Evolutionary conservation across 148 eudicot species (phyloP).

Genomic region (Linanthus parryae): DNA sequence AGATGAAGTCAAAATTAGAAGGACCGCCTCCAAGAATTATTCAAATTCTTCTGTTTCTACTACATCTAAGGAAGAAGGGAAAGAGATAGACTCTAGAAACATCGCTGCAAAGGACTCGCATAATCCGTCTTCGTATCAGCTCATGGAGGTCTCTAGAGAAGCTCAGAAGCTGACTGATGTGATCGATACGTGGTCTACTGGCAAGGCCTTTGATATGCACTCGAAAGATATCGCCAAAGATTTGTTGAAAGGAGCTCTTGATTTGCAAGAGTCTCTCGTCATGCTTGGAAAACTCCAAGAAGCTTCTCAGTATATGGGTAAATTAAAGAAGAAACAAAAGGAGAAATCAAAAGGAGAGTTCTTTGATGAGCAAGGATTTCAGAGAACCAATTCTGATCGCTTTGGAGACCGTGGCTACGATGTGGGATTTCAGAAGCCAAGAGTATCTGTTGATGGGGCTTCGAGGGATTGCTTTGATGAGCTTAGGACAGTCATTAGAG

Average conservation of each 20-base stretch:
- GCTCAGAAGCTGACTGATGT: constrained; percentile 47
- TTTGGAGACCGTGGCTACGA: constrained; percentile 18
- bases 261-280: constrained; percentile 65
- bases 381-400: constrained; percentile 21
- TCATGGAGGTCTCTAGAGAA: constrained; percentile 42
- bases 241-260: constrained; percentile 69
- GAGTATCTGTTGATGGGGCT: constrained; percentile 36
- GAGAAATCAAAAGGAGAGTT: constrained; percentile 22
- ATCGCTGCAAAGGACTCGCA: constrained; percentile 19
- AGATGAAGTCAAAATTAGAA: constrained; percentile 16
- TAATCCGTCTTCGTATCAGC: constrained; percentile 32
- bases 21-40: constrained; percentile 15
- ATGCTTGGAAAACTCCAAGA: constrained; percentile 64
- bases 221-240: constrained; percentile 51
- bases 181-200: constrained; percentile 46
- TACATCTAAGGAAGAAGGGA: constrained; percentile 13
- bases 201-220: constrained; percentile 13
- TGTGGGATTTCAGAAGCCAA: constrained; percentile 26
- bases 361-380: constrained; percentile 19
- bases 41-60: constrained; percentile 9
- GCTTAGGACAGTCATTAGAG: constrained; percentile 60
- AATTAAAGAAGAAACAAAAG: constrained; percentile 36
- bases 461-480: constrained; percentile 50
- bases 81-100: constrained; percentile 26
- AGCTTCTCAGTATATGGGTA: constrained; percentile 31